Conservation (phyloP, 306 rosid genomes). For the Senna siamea region DNA sequence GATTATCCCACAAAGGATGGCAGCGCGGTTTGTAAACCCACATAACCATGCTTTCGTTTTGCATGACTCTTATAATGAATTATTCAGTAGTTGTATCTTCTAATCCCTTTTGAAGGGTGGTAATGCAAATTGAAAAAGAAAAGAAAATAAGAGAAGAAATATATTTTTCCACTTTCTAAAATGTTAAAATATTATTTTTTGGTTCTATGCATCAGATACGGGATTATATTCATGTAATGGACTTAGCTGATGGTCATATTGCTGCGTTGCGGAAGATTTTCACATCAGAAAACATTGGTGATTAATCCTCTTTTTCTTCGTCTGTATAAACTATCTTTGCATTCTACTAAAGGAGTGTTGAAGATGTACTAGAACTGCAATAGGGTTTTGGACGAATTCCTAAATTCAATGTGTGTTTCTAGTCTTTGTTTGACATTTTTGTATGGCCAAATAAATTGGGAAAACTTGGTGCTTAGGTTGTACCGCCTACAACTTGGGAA, state of each 20-base stretch:
- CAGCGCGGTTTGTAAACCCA: slow-evolving; percentile 59
- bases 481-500: slow-evolving; percentile 78
- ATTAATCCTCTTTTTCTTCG: background rate
- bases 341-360: background rate
- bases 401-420: background rate
- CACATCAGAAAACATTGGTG: slow-evolving; percentile 59
- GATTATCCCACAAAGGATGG: slow-evolving; percentile 88
- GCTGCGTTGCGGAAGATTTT: slow-evolving; percentile 83
- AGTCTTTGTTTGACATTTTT: background rate
- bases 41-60: background rate
- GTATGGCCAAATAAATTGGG: slow-evolving; percentile 16
- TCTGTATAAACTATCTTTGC: background rate
- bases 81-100: background rate
- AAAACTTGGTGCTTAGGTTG: slow-evolving; percentile 55
- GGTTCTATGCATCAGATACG: slow-evolving; percentile 56
- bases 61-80: background rate
- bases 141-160: background rate
- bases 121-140: background rate
- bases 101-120: background rate
- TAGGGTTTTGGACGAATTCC: background rate
- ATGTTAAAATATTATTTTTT: background rate
- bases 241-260: slow-evolving; percentile 85
- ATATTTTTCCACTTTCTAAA: background rate
- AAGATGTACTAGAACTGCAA: background rate
- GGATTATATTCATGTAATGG: slow-evolving; percentile 91